phyloP scores from a whole-genome alignment of 2,329 filamentous ascomycete species.

The Talaromyces sp. region DNA sequence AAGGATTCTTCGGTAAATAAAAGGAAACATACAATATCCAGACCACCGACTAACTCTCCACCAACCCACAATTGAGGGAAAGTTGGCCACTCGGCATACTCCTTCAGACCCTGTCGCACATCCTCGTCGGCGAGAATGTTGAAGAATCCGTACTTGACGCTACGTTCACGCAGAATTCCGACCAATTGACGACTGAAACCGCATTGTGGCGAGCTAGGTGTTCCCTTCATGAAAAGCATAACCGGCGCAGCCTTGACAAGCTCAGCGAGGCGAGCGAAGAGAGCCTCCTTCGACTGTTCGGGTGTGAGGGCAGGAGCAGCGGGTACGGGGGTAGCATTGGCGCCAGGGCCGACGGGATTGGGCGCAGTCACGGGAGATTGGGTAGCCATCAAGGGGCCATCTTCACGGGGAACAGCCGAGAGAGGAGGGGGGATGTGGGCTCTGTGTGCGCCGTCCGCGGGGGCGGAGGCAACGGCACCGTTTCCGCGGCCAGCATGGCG shows the following conservation, averaged over 20 bases:
- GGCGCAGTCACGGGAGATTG: slow-evolving; percentile 27
- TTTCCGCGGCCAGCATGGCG: slow-evolving; percentile 63
- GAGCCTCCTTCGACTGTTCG: slow-evolving; percentile 76
- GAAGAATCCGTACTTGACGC: slow-evolving; percentile 97
- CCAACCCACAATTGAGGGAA: slow-evolving; percentile 93
- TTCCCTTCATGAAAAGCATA: slow-evolving; percentile 99
- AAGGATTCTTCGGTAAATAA: background rate
- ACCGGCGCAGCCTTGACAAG: slow-evolving; percentile 94
- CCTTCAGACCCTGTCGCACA: slow-evolving; percentile 92
- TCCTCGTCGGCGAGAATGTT: slow-evolving; percentile 98
- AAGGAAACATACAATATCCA: slow-evolving; percentile 80
- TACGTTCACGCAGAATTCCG: slow-evolving; percentile 79
- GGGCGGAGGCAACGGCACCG: slow-evolving; percentile 26
- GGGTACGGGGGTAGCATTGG: slow-evolving; percentile 27
- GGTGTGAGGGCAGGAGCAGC: slow-evolving; percentile 30
- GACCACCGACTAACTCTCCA: slow-evolving; percentile 85
- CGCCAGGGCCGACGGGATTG: slow-evolving; percentile 25
- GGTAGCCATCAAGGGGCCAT: slow-evolving; percentile 33
- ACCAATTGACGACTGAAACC: slow-evolving; percentile 93
- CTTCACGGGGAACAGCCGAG: slow-evolving; percentile 42
- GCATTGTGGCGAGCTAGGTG: slow-evolving; percentile 81
- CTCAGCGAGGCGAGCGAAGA: slow-evolving; percentile 77
- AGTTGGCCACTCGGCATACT: slow-evolving; percentile 97
- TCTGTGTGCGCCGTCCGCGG: slow-evolving; percentile 33
- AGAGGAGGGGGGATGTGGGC: slow-evolving; percentile 44